These are phyloP conservation scores for Neoarthrinium moseri DNA, from an alignment of 2,329 filamentous ascomycete species.

Conservation along the genomic window DNA sequence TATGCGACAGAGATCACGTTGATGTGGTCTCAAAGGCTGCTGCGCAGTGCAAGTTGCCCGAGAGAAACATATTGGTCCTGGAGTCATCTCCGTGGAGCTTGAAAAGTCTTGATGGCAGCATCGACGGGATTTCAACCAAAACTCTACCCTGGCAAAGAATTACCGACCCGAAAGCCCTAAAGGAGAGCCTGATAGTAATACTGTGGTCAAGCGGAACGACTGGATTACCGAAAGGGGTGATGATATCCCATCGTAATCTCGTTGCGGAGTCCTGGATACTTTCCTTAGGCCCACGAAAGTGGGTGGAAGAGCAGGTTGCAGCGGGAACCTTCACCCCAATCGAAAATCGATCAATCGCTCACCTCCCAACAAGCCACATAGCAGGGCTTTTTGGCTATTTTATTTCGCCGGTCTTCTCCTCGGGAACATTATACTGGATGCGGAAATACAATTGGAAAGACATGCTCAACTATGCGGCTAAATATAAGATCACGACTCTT, in stretches of 20 bases:
- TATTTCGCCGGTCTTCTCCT: constrained; percentile 41
- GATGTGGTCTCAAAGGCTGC: constrained; percentile 43
- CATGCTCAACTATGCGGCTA: constrained; percentile 49
- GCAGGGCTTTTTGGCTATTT: constrained; percentile 46
- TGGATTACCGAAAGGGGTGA: constrained; percentile 39
- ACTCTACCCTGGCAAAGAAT: neutral
- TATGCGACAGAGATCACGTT: constrained; percentile 38
- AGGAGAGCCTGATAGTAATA: constrained; percentile 25
- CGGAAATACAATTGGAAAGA: constrained; percentile 51
- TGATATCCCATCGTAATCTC: constrained; percentile 33
- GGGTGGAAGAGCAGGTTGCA: constrained; percentile 2
- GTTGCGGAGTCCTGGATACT: constrained; percentile 7
- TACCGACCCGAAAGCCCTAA: constrained; percentile 7
- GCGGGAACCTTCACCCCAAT: neutral
- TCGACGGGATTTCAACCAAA: neutral
- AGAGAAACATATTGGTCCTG: constrained; percentile 4
- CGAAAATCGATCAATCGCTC: constrained; percentile 38
- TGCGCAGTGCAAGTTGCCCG: constrained; percentile 31
- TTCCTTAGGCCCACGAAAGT: neutral
- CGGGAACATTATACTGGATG: constrained; percentile 55
- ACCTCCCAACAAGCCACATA: constrained; percentile 45
- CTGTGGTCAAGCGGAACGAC: constrained; percentile 44
- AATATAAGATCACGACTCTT: constrained; percentile 49
- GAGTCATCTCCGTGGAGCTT: constrained; percentile 9
- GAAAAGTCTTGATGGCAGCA: constrained; percentile 2